A percentile compares a stretch with the other conserved stretches of the same genome.
Conservation (phyloP, 2,329 filamentous ascomycete species). For the Exophiala alcalophila region DNA sequence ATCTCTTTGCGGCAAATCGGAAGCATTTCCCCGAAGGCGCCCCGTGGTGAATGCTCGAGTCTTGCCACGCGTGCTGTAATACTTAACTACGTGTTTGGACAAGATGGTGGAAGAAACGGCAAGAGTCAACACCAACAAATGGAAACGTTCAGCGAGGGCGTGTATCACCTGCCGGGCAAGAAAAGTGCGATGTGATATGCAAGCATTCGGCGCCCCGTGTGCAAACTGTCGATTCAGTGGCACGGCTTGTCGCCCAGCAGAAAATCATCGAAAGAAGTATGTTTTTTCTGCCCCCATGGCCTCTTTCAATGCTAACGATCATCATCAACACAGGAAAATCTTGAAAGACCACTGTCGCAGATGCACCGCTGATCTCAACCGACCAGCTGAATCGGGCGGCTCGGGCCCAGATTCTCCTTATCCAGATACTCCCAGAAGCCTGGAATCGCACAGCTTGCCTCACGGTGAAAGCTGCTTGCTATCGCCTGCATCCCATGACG, state of each 20-base stretch:
- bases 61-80: too few relatives aligned
- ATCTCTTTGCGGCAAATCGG: too few relatives aligned
- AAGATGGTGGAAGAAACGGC: too few relatives aligned
- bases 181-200: slow-evolving; percentile 53
- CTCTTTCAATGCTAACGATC: neutral
- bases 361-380: slow-evolving; percentile 42
- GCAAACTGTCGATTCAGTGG: slow-evolving; percentile 32
- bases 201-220: slow-evolving; percentile 43
- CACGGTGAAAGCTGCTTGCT: neutral
- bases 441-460: slow-evolving; percentile 41
- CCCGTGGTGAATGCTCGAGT: too few relatives aligned
- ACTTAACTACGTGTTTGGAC: too few relatives aligned
- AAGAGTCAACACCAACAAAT: too few relatives aligned
- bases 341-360: slow-evolving; percentile 22
- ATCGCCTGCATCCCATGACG: neutral
- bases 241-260: slow-evolving; percentile 26
- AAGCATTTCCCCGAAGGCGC: too few relatives aligned
- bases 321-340: neutral
- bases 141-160: slow-evolving; percentile 45
- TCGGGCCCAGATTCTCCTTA: slow-evolving; percentile 36
- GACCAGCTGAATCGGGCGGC: slow-evolving; percentile 49
- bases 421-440: neutral
- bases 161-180: slow-evolving; percentile 51
- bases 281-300: slow-evolving; percentile 7
- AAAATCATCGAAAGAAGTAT: slow-evolving; percentile 7